phyloP scores from a whole-genome alignment of 192 early-diverging fungal species.

The Coemansia aciculifera region DNA sequence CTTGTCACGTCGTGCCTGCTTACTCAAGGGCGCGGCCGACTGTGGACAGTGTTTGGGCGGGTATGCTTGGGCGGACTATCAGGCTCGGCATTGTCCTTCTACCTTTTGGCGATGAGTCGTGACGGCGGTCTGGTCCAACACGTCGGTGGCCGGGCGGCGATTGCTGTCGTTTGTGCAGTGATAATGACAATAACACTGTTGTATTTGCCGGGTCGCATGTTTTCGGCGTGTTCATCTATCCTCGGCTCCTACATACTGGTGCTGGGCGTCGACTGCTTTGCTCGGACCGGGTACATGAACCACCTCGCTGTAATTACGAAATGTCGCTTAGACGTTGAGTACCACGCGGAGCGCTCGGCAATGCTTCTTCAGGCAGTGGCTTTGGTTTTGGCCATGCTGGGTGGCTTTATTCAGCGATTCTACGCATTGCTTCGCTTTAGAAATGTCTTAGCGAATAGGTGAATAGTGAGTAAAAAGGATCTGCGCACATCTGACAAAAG shows the following conservation, averaged over 20 bases:
- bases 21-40: not conserved
- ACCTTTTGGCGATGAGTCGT: slow-evolving; percentile 2
- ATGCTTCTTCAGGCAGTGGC: slow-evolving; percentile 17
- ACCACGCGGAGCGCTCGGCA: not conserved
- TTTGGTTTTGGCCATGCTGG: slow-evolving; percentile 4
- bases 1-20: not conserved
- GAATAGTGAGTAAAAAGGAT: not conserved
- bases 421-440: slow-evolving; percentile 1
- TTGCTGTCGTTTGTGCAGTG: not conserved
- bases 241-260: slow-evolving; percentile 19
- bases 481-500: not conserved
- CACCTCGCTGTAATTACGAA: slow-evolving; percentile 8
- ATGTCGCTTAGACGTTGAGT: not conserved
- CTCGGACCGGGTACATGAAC: slow-evolving; percentile 7
- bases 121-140: not conserved
- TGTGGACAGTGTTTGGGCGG: not conserved
- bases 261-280: slow-evolving; percentile 20
- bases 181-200: not conserved
- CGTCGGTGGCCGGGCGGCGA: not conserved
- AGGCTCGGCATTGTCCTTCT: not conserved
- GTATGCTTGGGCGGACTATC: not conserved
- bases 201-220: not conserved
- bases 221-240: slow-evolving; percentile 5
- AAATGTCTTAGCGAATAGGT: not conserved
- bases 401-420: not conserved